phyloP scores from a whole-genome alignment of 2,329 filamentous ascomycete species.

The Pseudovirgaria hyperparasitica region DNA sequence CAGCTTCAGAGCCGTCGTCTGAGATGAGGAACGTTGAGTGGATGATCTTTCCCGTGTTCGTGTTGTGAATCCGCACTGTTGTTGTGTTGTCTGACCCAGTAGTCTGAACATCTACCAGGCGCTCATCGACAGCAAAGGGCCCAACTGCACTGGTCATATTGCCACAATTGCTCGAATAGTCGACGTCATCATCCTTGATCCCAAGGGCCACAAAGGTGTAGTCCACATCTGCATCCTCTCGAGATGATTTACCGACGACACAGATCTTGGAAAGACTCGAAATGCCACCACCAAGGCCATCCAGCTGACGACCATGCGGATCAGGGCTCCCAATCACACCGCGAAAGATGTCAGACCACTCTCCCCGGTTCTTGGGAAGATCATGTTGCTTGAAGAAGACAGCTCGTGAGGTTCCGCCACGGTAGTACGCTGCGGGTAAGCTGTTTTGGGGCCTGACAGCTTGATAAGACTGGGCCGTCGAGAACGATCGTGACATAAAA shows the following conservation, averaged over 20 bases:
- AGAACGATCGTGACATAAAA: neutral
- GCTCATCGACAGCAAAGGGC: conserved; percentile 48
- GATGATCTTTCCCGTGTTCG: conserved; percentile 52
- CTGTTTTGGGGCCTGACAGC: conserved; percentile 5
- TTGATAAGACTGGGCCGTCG: too few species aligned
- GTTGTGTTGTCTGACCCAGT: conserved; percentile 19
- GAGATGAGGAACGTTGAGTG: conserved; percentile 38
- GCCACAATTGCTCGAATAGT: conserved; percentile 57
- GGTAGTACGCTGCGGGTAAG: conserved; percentile 46
- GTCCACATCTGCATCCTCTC: conserved; percentile 42
- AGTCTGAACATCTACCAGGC: conserved; percentile 29
- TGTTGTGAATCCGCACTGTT: conserved; percentile 51
- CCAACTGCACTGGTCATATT: conserved; percentile 57
- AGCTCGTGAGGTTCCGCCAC: conserved; percentile 57
- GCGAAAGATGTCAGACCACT: conserved; percentile 44
- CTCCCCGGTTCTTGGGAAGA: conserved; percentile 32
- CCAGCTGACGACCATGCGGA: conserved; percentile 49
- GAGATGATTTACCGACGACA: conserved; percentile 39
- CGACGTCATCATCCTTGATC: conserved; percentile 43
- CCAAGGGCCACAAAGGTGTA: conserved; percentile 57
- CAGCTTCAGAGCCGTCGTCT: conserved; percentile 31
- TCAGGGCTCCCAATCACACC: conserved; percentile 54
- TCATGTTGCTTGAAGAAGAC: conserved; percentile 45
- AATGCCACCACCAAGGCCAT: conserved; percentile 53
- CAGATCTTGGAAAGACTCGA: conserved; percentile 57